These are phyloP conservation scores for Argentina anserina DNA, from an alignment of 306 rosid species.

Conservation along the genomic window DNA sequence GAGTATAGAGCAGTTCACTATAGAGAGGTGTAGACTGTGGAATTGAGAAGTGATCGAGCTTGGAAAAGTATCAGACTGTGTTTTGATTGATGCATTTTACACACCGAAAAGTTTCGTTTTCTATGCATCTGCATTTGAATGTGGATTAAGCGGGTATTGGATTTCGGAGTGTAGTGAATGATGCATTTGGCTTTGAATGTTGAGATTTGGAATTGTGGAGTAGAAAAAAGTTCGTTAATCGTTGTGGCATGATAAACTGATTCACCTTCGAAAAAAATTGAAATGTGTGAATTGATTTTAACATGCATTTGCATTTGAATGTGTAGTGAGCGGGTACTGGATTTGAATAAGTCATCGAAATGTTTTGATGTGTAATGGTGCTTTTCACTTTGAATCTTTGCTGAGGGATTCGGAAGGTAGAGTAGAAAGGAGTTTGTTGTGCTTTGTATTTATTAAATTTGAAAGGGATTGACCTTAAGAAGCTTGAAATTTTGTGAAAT, in stretches of 20 bases:
- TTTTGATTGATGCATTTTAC: background rate
- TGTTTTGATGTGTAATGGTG: background rate
- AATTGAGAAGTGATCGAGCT: background rate
- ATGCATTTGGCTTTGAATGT: background rate
- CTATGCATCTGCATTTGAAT: background rate
- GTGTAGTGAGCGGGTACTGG: background rate
- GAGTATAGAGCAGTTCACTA: background rate
- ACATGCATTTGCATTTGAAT: background rate
- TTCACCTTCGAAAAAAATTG: background rate
- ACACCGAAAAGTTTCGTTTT: background rate
- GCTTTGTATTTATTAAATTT: background rate
- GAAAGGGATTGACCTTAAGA: background rate
- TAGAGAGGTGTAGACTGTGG: background rate
- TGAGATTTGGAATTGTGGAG: background rate
- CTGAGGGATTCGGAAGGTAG: background rate
- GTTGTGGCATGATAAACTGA: background rate
- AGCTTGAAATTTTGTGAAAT: background rate
- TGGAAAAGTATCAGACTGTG: background rate
- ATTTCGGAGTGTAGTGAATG: background rate
- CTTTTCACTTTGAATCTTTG: background rate
- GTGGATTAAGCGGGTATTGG: background rate
- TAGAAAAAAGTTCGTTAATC: background rate
- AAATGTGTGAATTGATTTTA: background rate
- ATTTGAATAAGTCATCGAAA: background rate
- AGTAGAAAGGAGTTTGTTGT: background rate